Evolutionary conservation across 2,329 filamentous ascomycete genomes (phyloP), one percentile per base, ranked within the genome.

Genomic region (Colletotrichum somersetense): DNA sequence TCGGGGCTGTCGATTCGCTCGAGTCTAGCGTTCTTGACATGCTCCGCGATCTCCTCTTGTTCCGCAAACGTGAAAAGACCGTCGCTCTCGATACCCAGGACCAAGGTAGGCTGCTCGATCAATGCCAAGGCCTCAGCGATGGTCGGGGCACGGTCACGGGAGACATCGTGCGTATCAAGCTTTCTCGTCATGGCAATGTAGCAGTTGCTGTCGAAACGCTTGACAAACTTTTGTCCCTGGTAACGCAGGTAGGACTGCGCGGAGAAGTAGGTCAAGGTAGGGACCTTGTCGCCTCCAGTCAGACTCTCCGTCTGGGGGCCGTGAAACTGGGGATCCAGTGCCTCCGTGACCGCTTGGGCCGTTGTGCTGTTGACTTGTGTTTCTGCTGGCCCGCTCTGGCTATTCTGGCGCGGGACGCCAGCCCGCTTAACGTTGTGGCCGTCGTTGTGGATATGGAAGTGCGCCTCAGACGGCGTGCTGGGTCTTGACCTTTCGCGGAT

Each of bases 171-270:
- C 0, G 96, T 98, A 80, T 99, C 96, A 20, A 99, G 89, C 83
- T 99, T 99, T 78, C 96, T 92, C 5, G 96, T 98, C 82, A 99
- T 98, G 76, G 96, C 95, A 76, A 99, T 98, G 84, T 99, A 99
- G 84, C 96, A 99, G 81, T 99, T 99, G 78, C 95, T 94, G 82
- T 99, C 96, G 81, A 98, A 99, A 12, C 96, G 93, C 81, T 93
- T 95, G 77, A 98, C 96, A 77, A 99, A 99, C 82, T 99, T 99
- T 77, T 92, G 89, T 67, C 95, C 96, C 83, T 99, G 96, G 82
- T 99, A 99, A 26, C 96, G 93, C 55, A 99, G 89, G 82, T 99
- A 99, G 0, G 95, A 98, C 81, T 99, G 96, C 0, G 96, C 96
- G 0, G 96, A 98, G 83, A 98, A 99, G 83, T 98, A 98, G n/a